Conservation (phyloP, 768 basidiomycete species). For the Boletellus emodensis region DNA sequence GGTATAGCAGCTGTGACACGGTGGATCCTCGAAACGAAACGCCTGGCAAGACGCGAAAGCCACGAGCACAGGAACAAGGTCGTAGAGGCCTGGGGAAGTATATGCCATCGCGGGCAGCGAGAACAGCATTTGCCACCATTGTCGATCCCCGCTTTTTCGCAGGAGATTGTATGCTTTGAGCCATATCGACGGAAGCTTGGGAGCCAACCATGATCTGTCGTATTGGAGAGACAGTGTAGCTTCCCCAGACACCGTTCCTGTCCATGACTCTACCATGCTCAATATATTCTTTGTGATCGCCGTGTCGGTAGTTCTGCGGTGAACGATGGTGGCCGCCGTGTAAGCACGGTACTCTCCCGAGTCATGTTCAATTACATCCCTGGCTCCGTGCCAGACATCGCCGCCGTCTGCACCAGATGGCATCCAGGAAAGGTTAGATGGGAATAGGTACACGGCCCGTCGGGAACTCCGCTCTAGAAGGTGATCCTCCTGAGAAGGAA, state of each 20-base stretch:
- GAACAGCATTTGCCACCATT: conserved; percentile 25
- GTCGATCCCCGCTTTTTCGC: conserved; percentile 3
- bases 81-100: conserved; percentile 6
- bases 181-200: conserved; percentile 17
- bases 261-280: conserved; percentile 9
- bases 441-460: not conserved
- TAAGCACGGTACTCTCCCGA: conserved; percentile 9
- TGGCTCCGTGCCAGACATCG: conserved; percentile 7
- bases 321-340: conserved; percentile 4
- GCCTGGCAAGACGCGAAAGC: conserved; percentile 31
- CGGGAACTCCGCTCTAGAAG: conserved; percentile 14
- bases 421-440: not conserved
- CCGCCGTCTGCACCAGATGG: not conserved
- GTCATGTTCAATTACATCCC: not conserved
- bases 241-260: not conserved
- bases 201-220: conserved; percentile 22
- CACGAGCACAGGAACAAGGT: conserved; percentile 26
- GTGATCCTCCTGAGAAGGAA: conserved; percentile 2
- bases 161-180: conserved; percentile 26
- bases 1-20: conserved; percentile 7
- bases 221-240: conserved; percentile 14
- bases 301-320: not conserved
- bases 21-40: conserved; percentile 9
- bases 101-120: conserved; percentile 30
- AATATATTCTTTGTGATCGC: not conserved